Base-by-base conservation (phyloP, 2,329 filamentous ascomycete species). In the Aspergillus latus region DNA sequence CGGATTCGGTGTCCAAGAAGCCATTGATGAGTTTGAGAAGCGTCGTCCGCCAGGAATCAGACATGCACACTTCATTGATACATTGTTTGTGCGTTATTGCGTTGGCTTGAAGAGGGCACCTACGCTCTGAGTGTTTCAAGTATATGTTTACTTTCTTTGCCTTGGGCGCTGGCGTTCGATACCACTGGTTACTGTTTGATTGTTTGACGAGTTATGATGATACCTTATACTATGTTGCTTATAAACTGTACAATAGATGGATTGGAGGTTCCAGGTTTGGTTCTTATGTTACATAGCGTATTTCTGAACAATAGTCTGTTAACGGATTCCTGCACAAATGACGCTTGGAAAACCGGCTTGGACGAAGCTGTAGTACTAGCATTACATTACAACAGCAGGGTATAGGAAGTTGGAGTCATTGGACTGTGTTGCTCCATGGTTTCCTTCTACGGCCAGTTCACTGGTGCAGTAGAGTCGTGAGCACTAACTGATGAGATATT, bases 11-110 rank as follows among this genome's bases (percentile, higher is more conserved):
- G 83, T 96, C 1, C 83, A 89, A 65, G 85, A 88, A 53, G 93
- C 93, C 1, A 86, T 97, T 58, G 85, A 90, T 51, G 82, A 86
- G 58, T 97, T 97, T 75, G 85, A 85, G 15, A 75, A 76, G 62
- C 84, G 84, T 54, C 80, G 92, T 52, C 85, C 90, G 3, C 90
- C 90, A 13, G 93, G 93, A 0, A 96, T 97, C 66, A 86, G 89
- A 52, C 93, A 97, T 72, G 87, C 85, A 15, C 90, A 97, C 72
- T 97, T 97, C 66, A 80, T 93, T 59, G 90, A 97, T 68, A 85
- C 87, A 59, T 74, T 97, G 36, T 91, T 88, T 73, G 86, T 95
- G 60, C 82, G 91, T 59, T 96, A 96, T 71, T 84, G 76, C 54
- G 72, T 76, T 53, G 80, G 80, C 5, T 66, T 83, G 64, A 75